phyloP scores from a whole-genome alignment of 2,329 filamentous ascomycete species.

The Sporothrix humicola region DNA sequence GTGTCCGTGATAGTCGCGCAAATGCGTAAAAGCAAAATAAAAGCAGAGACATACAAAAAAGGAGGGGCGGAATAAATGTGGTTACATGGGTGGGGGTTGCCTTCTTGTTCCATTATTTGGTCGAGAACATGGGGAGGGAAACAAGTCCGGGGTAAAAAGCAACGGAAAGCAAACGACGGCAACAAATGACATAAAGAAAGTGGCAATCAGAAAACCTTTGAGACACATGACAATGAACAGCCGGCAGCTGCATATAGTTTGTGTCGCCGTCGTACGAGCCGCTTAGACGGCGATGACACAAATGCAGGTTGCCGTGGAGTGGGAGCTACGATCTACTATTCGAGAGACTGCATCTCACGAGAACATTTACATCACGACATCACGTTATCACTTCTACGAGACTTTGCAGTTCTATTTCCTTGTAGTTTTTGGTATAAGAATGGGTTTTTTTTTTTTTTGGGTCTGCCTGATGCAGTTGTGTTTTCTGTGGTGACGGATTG shows the following conservation, averaged over 20 bases:
- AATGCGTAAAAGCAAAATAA: neutral
- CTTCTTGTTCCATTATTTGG: no score
- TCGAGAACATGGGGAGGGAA: neutral
- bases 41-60: neutral
- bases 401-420: no score
- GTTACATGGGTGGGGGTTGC: neutral
- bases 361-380: no score
- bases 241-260: constrained; percentile 6
- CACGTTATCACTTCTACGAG: no score
- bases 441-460: no score
- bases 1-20: neutral
- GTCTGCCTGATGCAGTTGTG: no score
- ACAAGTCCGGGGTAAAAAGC: neutral
- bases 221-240: neutral
- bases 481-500: no score
- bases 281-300: no score
- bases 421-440: no score
- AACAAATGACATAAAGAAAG: no score
- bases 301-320: no score
- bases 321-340: neutral
- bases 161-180: neutral
- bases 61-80: neutral
- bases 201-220: neutral
- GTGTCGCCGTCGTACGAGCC: constrained; percentile 14
- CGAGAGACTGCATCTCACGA: no score